Percentiles rank a stretch among this genome's conserved stretches.
Evolutionary conservation across 345 rosid genomes (phyloP).

Genomic region (Acer saccharum): DNA sequence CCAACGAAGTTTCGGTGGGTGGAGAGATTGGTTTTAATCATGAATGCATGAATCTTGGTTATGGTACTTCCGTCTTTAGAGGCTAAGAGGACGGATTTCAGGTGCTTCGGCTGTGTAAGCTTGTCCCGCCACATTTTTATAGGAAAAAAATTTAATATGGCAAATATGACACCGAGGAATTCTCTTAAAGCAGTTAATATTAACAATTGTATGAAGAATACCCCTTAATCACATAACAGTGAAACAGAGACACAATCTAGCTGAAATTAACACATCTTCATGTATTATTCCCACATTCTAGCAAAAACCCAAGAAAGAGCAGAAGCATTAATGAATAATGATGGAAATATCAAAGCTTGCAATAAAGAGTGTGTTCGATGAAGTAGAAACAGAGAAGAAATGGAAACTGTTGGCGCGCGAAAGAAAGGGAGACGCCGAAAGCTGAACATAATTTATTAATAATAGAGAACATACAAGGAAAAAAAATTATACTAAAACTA

Average conservation of each 20-base stretch:
- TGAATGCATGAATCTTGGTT: conserved; percentile 47
- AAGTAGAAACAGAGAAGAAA: neutral
- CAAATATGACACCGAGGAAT: neutral
- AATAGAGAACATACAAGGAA: too few relatives aligned
- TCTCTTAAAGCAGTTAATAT: neutral
- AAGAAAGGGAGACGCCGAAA: conserved; percentile 14
- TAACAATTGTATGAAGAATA: neutral
- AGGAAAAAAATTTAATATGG: too few relatives aligned
- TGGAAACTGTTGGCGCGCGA: conserved; percentile 16
- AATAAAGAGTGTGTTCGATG: conserved; percentile 10
- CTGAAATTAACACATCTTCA: neutral
- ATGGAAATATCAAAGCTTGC: conserved; percentile 28
- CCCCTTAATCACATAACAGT: neutral
- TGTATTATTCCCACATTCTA: conserved; percentile 4
- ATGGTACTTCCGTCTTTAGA: conserved; percentile 36
- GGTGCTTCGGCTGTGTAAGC: conserved; percentile 40
- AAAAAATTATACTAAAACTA: too few relatives aligned
- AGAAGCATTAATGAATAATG: neutral
- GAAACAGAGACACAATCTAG: neutral
- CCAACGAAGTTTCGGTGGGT: conserved; percentile 26
- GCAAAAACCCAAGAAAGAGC: conserved; percentile 16
- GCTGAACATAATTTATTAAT: neutral
- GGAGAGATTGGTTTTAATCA: conserved; percentile 39
- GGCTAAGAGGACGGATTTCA: conserved; percentile 43
- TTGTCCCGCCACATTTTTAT: conserved; percentile 10